These are phyloP conservation scores for Kwoniella bestiolae DNA, from an alignment of 768 basidiomycete genomes.

Conservation along the genomic window DNA sequence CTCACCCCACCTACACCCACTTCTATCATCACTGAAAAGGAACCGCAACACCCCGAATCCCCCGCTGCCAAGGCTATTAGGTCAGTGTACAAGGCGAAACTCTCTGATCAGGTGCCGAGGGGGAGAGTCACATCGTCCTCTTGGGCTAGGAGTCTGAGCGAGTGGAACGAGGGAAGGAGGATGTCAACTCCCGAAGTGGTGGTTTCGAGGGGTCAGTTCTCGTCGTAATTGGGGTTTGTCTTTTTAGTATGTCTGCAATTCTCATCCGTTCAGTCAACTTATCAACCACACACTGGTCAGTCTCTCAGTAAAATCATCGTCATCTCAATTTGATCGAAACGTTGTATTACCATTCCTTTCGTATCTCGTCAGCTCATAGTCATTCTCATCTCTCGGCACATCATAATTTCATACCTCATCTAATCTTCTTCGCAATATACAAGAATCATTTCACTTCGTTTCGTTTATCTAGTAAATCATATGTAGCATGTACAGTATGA, in stretches of 20 bases:
- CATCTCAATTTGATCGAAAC: neutral
- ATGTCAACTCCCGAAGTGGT: conserved; percentile 26
- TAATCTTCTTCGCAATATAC: neutral
- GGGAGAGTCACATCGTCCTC: conserved; percentile 13
- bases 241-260: no score
- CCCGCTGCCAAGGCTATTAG: conserved; percentile 42
- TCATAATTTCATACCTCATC: neutral
- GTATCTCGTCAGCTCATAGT: neutral
- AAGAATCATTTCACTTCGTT: neutral
- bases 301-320: no score
- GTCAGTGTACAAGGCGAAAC: conserved; percentile 43
- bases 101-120: conserved; percentile 24
- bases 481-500: neutral
- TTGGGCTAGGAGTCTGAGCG: conserved; percentile 8
- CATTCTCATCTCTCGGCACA: neutral
- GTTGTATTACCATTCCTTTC: neutral
- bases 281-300: no score
- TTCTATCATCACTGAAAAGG: neutral
- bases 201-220: conserved; percentile 13
- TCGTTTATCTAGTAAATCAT: neutral
- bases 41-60: conserved; percentile 5
- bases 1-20: neutral
- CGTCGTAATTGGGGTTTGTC: neutral
- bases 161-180: conserved; percentile 25
- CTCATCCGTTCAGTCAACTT: no score